Conservation (phyloP, 2,329 filamentous ascomycete species). For the Botryotinia convoluta region DNA sequence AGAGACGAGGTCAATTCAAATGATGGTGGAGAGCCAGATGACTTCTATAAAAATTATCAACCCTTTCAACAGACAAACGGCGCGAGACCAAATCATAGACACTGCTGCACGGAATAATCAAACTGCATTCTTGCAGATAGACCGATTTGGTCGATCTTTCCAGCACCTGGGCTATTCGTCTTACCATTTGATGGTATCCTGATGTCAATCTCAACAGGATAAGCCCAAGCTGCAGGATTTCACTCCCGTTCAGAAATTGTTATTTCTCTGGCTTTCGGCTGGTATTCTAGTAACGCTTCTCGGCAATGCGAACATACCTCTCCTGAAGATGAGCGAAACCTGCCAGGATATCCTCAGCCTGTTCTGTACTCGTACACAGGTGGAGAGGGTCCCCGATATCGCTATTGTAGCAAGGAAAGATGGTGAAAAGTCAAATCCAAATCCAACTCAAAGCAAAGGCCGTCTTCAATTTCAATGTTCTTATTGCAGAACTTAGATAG, state of each 20-base stretch:
- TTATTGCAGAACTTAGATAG: not conserved
- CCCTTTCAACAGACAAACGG: slow-evolving; percentile 36
- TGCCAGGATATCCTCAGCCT: not conserved
- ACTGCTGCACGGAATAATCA: too few species aligned
- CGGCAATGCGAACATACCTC: slow-evolving; percentile 69
- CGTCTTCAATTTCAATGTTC: not conserved
- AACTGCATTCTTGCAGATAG: too few species aligned
- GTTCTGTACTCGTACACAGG: not conserved
- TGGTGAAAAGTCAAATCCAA: not conserved
- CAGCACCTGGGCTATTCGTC: not conserved
- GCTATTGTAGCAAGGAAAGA: not conserved
- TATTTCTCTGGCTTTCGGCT: slow-evolving; percentile 73
- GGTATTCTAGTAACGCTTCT: slow-evolving; percentile 72
- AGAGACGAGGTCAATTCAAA: not conserved
- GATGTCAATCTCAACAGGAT: too few species aligned
- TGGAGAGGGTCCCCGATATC: not conserved
- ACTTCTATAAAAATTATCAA: slow-evolving; percentile 49
- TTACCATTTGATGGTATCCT: not conserved
- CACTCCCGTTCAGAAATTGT: slow-evolving; percentile 47
- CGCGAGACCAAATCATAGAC: too few species aligned
- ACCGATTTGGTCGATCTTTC: not conserved
- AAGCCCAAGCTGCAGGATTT: not conserved
- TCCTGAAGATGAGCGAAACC: slow-evolving; percentile 59
- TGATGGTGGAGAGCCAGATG: slow-evolving; percentile 42
- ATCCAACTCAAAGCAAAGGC: not conserved